Evolutionary conservation across 2,329 filamentous ascomycete species (phyloP), one percentile per base, ranked within the genome.

Genomic region (Leptographium procerum): DNA sequence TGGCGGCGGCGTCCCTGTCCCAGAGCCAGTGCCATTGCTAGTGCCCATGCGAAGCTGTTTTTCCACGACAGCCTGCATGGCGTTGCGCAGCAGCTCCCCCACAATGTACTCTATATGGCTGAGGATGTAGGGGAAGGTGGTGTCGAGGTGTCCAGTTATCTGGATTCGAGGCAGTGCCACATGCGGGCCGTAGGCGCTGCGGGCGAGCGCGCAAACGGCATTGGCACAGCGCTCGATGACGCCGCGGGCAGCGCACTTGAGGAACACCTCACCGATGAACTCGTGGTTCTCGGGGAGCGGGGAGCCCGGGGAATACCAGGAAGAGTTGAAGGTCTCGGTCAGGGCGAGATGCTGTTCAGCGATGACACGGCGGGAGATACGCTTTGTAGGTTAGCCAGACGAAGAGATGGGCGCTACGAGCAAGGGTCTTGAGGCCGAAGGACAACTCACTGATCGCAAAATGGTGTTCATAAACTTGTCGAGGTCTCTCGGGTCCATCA

Each of bases 61-160:
- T 68, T 96, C 92, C 61, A 95, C 86, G 43, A 94, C 85, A 24
- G 91, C 91, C 72, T 97, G 91, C 19, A 99, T 89, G 0, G 90
- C 95, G 73, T 99, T 99, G 43, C 94, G 86, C 28, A 99, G 78
- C 26, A 99, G 84, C 74, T 99, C 94, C 56, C 94, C 91, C 59
- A 99, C 83, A 65, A 99, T 96, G 72, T 99, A 99, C 73, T 99
- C 92, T 56, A 99, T 81, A 69, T 97, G 94, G 68, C 87, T 94
- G 56, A 96, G 82, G 63, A 99, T 97, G 68, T 96, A 99, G 1
- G 95, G 94, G 68, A 99, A 99, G 34, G 86, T 95, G 5, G 91
- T 91, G 33, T 89, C 84, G 2, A 94, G 78, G 68, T 99, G 91
- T 26, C 95, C 94, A 62, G 87, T 81, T 59, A 99, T 79, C 52